Evolutionary conservation across 2,329 filamentous ascomycete species (phyloP).

Genomic region (Penicillium sp.): DNA sequence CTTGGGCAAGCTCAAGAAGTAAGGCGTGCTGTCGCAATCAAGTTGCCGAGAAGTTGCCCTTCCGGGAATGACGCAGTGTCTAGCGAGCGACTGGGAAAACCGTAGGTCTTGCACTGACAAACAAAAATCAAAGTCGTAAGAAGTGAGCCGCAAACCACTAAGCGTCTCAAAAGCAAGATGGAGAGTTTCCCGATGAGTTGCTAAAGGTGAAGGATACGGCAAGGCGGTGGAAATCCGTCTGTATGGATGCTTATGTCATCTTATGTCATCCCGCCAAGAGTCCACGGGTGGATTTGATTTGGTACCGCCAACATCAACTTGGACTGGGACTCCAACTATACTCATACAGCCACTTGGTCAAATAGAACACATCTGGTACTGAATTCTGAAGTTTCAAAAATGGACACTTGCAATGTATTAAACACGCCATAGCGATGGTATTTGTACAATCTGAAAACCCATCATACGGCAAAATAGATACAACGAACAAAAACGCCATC

Average conservation of each 20-base stretch:
- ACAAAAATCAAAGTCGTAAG: background rate
- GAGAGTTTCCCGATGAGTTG: conserved; percentile 29
- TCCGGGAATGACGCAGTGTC: conserved; percentile 11
- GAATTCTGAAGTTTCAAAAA: background rate
- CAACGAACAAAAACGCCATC: conserved; percentile 18
- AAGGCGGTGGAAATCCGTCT: conserved; percentile 40
- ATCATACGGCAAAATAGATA: conserved; percentile 18
- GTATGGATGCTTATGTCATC: conserved; percentile 37
- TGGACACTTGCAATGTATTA: background rate
- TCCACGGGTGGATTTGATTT: no score
- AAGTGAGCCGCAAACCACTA: background rate
- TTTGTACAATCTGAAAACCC: conserved; percentile 23
- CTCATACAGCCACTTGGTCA: no score
- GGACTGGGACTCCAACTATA: no score
- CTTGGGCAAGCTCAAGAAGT: conserved; percentile 3
- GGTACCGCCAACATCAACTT: no score
- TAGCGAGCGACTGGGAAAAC: conserved; percentile 1
- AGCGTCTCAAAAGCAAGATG: conserved; percentile 3
- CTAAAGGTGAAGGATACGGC: conserved; percentile 38
- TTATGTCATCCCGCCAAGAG: conserved; percentile 3
- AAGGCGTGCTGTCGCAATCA: conserved; percentile 23
- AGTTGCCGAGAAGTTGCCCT: conserved; percentile 20
- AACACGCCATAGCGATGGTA: conserved; percentile 10
- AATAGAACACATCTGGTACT: no score
- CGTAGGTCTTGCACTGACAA: conserved; percentile 1